Percentiles rank a stretch among this genome's conserved stretches.
Evolutionary conservation across 2,329 filamentous ascomycete species (phyloP).

Genomic region (Stagonosporopsis tanaceti): DNA sequence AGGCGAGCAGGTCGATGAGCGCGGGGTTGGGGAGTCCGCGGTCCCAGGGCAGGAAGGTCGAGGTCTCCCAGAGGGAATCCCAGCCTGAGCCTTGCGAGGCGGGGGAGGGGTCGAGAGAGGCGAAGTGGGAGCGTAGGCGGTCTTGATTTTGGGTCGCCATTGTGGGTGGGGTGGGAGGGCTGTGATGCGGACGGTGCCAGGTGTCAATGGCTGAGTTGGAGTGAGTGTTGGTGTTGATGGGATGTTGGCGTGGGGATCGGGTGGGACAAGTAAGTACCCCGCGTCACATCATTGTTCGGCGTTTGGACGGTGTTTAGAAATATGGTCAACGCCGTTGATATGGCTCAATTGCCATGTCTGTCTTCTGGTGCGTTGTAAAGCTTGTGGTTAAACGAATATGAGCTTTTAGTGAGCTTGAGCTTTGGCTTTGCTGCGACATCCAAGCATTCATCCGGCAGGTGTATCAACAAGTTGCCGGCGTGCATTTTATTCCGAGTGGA

Average conservation of each 20-base stretch:
- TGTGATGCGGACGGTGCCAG: background rate
- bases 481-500: too few species aligned
- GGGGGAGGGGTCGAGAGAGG: slow-evolving; percentile 48
- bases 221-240: background rate
- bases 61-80: slow-evolving; percentile 64
- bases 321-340: background rate
- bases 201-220: slow-evolving; percentile 1
- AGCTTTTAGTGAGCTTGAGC: background rate
- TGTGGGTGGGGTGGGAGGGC: background rate
- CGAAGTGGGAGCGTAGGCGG: slow-evolving; percentile 54
- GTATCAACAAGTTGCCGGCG: too few species aligned
- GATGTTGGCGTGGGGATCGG: slow-evolving; percentile 2
- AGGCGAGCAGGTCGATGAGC: slow-evolving; percentile 60
- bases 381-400: background rate
- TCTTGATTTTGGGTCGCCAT: slow-evolving; percentile 45
- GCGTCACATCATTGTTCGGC: slow-evolving; percentile 1
- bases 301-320: background rate
- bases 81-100: slow-evolving; percentile 62
- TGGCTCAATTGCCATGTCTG: background rate
- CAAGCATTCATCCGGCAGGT: background rate
- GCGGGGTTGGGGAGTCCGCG: slow-evolving; percentile 66
- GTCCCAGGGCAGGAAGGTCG: slow-evolving; percentile 66
- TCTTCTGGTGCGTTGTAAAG: too few species aligned
- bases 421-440: background rate
- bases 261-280: slow-evolving; percentile 9